Percentiles rank a stretch among this genome's conserved stretches.
phyloP scores from a whole-genome alignment of 2,329 filamentous ascomycete genomes.

The Fusarium hostae region DNA sequence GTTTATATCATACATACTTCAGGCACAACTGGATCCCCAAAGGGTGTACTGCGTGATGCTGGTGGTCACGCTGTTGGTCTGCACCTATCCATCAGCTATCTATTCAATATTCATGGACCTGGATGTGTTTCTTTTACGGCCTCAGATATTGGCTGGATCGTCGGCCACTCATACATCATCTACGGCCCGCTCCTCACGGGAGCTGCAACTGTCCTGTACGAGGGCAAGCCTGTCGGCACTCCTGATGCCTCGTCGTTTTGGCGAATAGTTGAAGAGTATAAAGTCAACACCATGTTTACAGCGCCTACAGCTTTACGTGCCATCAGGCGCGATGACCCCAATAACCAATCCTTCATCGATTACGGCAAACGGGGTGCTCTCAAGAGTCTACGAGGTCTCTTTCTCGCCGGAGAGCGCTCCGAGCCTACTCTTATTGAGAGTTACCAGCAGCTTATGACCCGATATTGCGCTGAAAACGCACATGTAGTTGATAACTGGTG shows the following conservation, averaged over 20 bases:
- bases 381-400: slow-evolving; percentile 77
- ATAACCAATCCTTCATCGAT: slow-evolving; percentile 72
- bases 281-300: slow-evolving; percentile 85
- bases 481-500: slow-evolving; percentile 70
- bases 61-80: slow-evolving; percentile 89
- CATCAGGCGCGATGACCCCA: slow-evolving; percentile 85
- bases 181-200: slow-evolving; percentile 89
- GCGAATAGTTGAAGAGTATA: slow-evolving; percentile 86
- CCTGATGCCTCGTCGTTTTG: slow-evolving; percentile 90
- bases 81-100: slow-evolving; percentile 81
- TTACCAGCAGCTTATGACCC: slow-evolving; percentile 78
- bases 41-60: slow-evolving; percentile 84
- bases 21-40: slow-evolving; percentile 83
- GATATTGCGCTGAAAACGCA: slow-evolving; percentile 71
- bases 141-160: slow-evolving; percentile 89
- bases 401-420: slow-evolving; percentile 88
- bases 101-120: slow-evolving; percentile 84
- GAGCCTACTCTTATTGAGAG: slow-evolving; percentile 86
- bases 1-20: slow-evolving; percentile 94
- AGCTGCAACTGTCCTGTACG: slow-evolving; percentile 87
- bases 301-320: slow-evolving; percentile 89
- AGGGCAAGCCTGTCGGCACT: slow-evolving; percentile 93
- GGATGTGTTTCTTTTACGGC: slow-evolving; percentile 81
- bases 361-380: slow-evolving; percentile 76
- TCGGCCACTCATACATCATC: slow-evolving; percentile 79